phyloP scores from a whole-genome alignment of 108 stramenopile species.

The Fistulifera pelliculosa region DNA sequence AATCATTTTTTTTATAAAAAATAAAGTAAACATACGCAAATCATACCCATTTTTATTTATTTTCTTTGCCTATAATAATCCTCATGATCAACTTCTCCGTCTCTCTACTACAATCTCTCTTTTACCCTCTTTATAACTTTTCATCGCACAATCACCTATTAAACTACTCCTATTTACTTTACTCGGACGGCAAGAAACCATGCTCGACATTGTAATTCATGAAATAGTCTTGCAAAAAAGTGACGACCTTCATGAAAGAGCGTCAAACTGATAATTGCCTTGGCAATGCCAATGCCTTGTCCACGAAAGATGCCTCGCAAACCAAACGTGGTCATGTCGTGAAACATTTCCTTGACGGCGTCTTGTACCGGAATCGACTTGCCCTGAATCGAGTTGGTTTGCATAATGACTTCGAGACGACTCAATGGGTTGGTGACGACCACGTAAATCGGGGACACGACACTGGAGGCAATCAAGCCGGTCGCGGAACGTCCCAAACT shows the following conservation, averaged over 20 bases:
- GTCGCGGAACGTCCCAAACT: conserved; percentile 45
- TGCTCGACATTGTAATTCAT: conserved; percentile 73
- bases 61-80: no score
- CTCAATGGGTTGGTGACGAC: conserved; percentile 83
- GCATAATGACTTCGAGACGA: conserved; percentile 91
- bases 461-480: conserved; percentile 70
- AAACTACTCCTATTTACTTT: background rate
- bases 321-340: conserved; percentile 74
- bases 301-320: conserved; percentile 86
- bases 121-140: no score
- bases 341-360: conserved; percentile 73
- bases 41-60: no score
- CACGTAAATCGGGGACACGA: conserved; percentile 86
- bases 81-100: no score
- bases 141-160: no score
- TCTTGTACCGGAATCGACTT: conserved; percentile 71
- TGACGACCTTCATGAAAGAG: conserved; percentile 89
- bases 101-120: no score
- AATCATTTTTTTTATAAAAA: no score
- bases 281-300: conserved; percentile 88
- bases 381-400: conserved; percentile 80
- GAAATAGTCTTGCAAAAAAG: conserved; percentile 77
- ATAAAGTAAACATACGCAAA: no score
- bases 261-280: conserved; percentile 76
- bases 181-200: conserved; percentile 44